phyloP scores from a whole-genome alignment of 2,329 filamentous ascomycete species.

The Colletotrichum chrysophilum region DNA sequence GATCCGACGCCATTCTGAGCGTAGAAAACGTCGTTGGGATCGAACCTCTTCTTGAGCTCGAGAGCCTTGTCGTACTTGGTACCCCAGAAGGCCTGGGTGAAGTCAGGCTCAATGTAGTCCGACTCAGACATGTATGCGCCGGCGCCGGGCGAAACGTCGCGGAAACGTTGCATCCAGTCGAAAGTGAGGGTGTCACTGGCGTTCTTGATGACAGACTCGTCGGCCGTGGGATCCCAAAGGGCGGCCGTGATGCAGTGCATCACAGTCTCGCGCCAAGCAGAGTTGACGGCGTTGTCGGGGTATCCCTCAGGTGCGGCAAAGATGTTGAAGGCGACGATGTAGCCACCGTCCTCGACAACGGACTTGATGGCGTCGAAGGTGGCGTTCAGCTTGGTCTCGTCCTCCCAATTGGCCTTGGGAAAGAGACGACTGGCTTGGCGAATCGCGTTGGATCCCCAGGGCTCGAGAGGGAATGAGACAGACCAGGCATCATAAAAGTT shows the following conservation, averaged over 20 bases:
- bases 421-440: conserved; percentile 36
- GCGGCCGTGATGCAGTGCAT: conserved; percentile 36
- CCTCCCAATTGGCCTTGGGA: conserved; percentile 36
- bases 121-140: conserved; percentile 27
- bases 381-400: conserved; percentile 27
- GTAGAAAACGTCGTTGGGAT: conserved; percentile 23
- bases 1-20: conserved; percentile 22
- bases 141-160: conserved; percentile 25
- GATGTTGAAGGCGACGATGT: conserved; percentile 36
- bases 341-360: conserved; percentile 29
- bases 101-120: conserved; percentile 27
- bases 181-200: conserved; percentile 32
- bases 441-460: conserved; percentile 27
- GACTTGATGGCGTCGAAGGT: conserved; percentile 30
- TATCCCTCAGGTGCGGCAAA: conserved; percentile 16
- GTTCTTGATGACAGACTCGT: conserved; percentile 32
- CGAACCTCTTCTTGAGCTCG: conserved; percentile 22
- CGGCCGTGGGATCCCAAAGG: conserved; percentile 33
- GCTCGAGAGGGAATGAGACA: conserved; percentile 28
- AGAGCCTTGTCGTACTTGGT: conserved; percentile 19
- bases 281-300: conserved; percentile 48
- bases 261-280: conserved; percentile 51
- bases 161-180: conserved; percentile 39
- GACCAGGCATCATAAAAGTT: conserved; percentile 32
- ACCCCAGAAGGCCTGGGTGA: conserved; percentile 24